These are phyloP conservation scores for Diaporthe humulicola DNA, from an alignment of 2,329 filamentous ascomycete genomes.

Conservation along the genomic window DNA sequence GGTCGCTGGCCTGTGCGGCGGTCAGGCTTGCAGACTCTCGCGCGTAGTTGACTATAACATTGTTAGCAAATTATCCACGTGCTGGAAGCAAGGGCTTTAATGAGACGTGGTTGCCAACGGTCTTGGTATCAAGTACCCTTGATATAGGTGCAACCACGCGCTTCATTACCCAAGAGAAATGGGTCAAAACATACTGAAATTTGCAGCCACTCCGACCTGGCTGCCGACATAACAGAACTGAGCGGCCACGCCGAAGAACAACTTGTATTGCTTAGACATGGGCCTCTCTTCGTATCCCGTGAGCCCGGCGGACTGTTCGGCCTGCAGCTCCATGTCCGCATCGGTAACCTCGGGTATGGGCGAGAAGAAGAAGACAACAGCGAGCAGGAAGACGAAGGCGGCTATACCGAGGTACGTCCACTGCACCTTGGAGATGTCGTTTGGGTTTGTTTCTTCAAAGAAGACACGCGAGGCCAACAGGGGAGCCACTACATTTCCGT, in stretches of 20 bases:
- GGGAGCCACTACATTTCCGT: constrained; percentile 65
- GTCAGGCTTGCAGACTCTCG: constrained; percentile 68
- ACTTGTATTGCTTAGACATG: constrained; percentile 76
- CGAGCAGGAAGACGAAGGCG: constrained; percentile 75
- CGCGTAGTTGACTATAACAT: constrained; percentile 69
- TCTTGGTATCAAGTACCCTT: background rate
- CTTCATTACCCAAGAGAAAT: background rate
- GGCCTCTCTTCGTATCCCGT: constrained; percentile 69
- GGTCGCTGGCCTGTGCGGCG: constrained; percentile 67
- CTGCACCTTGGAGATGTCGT: constrained; percentile 74
- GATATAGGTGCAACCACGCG: background rate
- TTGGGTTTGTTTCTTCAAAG: constrained; percentile 71
- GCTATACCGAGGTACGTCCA: constrained; percentile 82
- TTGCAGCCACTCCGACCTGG: constrained; percentile 73
- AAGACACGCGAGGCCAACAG: constrained; percentile 79
- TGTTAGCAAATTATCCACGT: background rate
- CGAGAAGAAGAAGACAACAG: constrained; percentile 73
- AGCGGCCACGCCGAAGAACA: constrained; percentile 80
- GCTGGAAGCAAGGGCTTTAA: background rate
- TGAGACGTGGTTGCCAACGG: background rate
- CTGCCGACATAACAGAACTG: constrained; percentile 84
- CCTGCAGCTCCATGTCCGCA: constrained; percentile 73
- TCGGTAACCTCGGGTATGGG: constrained; percentile 79
- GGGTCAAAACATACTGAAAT: constrained; percentile 62
- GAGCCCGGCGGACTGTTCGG: constrained; percentile 59